These are phyloP conservation scores for Penicillium canariense DNA, from an alignment of 495 filamentous ascomycete species.

Conservation along the genomic window DNA sequence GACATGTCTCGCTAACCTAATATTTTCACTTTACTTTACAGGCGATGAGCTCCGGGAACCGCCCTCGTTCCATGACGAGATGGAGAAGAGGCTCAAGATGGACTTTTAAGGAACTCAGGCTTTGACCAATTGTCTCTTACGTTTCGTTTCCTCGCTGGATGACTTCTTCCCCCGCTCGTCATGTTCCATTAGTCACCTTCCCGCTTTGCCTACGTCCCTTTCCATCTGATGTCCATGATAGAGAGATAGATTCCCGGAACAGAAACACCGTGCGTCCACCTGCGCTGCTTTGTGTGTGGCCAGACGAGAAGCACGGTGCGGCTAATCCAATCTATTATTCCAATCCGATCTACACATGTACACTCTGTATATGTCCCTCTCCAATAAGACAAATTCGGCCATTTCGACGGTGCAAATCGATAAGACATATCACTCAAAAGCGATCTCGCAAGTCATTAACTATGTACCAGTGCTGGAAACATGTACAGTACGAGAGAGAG, in stretches of 20 bases:
- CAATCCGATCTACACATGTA: background rate
- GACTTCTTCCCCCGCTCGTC: conserved; percentile 4
- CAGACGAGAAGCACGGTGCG: background rate
- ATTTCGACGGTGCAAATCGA: background rate
- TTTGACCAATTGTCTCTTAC: conserved; percentile 19
- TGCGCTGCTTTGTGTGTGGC: background rate
- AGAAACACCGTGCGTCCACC: background rate
- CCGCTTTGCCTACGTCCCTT: conserved; percentile 7
- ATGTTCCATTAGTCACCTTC: conserved; percentile 27
- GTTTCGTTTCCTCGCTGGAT: conserved; percentile 11
- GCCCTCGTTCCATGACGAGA: conserved; percentile 81
- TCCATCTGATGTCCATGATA: conserved; percentile 14
- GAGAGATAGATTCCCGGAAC: conserved; percentile 18
- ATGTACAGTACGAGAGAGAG: conserved; percentile 11
- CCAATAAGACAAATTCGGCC: background rate
- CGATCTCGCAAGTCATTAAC: background rate
- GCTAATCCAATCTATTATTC: conserved; percentile 13
- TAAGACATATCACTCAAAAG: background rate
- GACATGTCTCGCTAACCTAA: conserved; percentile 4
- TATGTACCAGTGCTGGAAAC: background rate
- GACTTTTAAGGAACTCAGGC: conserved; percentile 46
- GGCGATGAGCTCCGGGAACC: conserved; percentile 60
- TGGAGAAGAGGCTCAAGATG: conserved; percentile 85
- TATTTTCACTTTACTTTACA: conserved; percentile 29
- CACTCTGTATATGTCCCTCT: background rate